phyloP scores from a whole-genome alignment of 768 basidiomycete species.

The Infundibulicybe gibba region DNA sequence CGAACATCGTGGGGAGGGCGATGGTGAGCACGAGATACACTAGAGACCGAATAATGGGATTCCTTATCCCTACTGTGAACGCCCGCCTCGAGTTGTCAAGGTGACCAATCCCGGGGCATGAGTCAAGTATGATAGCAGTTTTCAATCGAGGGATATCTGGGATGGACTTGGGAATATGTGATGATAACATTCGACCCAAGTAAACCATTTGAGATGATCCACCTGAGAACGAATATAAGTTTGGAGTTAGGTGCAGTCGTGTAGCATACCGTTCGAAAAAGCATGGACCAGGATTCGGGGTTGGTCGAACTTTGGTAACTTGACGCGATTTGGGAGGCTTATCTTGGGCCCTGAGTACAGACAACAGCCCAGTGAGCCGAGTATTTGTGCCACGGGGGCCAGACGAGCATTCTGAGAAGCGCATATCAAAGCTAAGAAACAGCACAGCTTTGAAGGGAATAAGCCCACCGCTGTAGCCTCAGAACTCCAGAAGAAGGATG shows the following conservation, averaged over 20 bases:
- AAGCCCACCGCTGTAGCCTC: constrained; percentile 25
- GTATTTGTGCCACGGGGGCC: constrained; percentile 17
- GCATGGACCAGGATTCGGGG: constrained; percentile 39
- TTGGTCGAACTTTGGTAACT: constrained; percentile 1
- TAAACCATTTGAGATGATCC: constrained; percentile 33
- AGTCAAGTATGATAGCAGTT: constrained; percentile 40
- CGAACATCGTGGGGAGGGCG: constrained; percentile 16
- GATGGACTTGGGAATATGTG: constrained; percentile 8
- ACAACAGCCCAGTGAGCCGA: constrained; percentile 6
- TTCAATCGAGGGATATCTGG: constrained; percentile 10
- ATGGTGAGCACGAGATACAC: constrained; percentile 20
- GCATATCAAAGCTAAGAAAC: background rate
- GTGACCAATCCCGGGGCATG: constrained; percentile 35
- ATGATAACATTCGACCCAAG: constrained; percentile 27
- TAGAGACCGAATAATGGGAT: constrained; percentile 21
- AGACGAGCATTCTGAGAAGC: too few relatives aligned
- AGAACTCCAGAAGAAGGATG: constrained; percentile 31
- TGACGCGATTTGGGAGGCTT: constrained; percentile 13
- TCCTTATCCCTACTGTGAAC: constrained; percentile 25
- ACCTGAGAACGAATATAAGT: constrained; percentile 20
- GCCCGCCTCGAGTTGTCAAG: constrained; percentile 22
- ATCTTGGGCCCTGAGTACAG: constrained; percentile 9
- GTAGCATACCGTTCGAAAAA: constrained; percentile 42
- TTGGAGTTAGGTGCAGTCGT: background rate
- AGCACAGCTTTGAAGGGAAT: too few relatives aligned